Conservation (phyloP, 257 asterid genomes). For the Przewalskia tangutica region DNA sequence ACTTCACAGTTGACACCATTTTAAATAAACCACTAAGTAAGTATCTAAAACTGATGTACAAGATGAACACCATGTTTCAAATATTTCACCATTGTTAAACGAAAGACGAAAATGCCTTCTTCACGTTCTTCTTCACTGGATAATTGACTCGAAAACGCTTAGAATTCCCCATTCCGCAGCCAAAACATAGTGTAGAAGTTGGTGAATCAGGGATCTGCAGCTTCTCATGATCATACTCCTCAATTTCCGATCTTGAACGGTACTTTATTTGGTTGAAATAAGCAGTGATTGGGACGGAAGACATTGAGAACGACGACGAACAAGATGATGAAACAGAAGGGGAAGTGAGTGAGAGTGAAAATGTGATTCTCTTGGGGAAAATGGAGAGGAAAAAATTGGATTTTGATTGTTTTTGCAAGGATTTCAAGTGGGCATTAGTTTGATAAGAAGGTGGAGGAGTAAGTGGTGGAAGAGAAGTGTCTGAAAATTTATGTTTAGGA, state of each 20-base stretch:
- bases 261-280: not conserved
- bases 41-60: not conserved
- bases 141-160: not conserved
- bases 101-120: not conserved
- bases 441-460: slow-evolving; percentile 73
- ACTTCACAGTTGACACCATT: not conserved
- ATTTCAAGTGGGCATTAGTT: slow-evolving; percentile 4
- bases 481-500: slow-evolving; percentile 42
- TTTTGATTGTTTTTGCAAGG: slow-evolving; percentile 17
- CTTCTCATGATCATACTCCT: slow-evolving; percentile 12
- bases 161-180: not conserved
- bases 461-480: slow-evolving; percentile 47
- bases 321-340: slow-evolving; percentile 14
- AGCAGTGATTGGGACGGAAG: slow-evolving; percentile 22
- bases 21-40: not conserved
- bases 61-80: not conserved
- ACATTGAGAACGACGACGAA: slow-evolving; percentile 28
- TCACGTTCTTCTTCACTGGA: not conserved
- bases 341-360: slow-evolving; percentile 7
- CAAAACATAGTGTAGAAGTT: slow-evolving; percentile 1
- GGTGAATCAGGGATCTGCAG: not conserved
- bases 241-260: slow-evolving; percentile 19
- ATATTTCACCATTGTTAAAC: not conserved
- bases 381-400: slow-evolving; percentile 21
- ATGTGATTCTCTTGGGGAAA: slow-evolving; percentile 11